phyloP scores from a whole-genome alignment of 1,139 yeast genomes.

The Zygosaccharomyces pseudobailii region DNA sequence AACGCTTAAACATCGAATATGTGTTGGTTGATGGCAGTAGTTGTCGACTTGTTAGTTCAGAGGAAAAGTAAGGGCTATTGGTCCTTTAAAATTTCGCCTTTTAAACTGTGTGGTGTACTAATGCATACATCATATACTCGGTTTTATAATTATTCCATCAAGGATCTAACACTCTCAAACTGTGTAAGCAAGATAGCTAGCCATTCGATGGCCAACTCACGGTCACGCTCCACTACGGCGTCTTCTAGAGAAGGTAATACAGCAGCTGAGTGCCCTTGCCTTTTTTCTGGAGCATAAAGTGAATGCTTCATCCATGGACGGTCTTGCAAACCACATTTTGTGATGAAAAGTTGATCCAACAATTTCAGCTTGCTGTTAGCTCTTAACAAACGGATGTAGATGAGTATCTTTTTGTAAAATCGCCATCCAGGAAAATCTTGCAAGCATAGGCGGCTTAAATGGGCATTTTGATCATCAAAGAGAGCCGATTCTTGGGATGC shows the following conservation, averaged over 20 bases:
- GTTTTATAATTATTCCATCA: conserved; percentile 7
- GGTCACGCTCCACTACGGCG: conserved; percentile 34
- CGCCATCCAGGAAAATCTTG: conserved; percentile 72
- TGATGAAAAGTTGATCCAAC: conserved; percentile 43
- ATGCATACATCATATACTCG: not conserved
- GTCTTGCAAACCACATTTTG: conserved; percentile 31
- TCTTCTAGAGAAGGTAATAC: conserved; percentile 42
- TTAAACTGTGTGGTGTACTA: not conserved
- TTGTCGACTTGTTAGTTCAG: not conserved
- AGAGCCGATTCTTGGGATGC: conserved; percentile 14
- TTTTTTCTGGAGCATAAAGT: conserved; percentile 39
- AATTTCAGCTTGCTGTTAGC: conserved; percentile 51
- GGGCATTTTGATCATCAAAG: conserved; percentile 23
- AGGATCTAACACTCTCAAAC: conserved; percentile 18
- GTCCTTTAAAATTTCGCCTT: not conserved
- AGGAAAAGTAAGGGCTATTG: too few relatives aligned
- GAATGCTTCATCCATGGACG: conserved; percentile 43
- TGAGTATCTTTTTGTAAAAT: conserved; percentile 49
- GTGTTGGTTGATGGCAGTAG: not conserved
- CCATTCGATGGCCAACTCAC: conserved; percentile 30
- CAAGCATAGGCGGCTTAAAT: conserved; percentile 44
- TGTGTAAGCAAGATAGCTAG: conserved; percentile 24
- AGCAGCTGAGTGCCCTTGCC: conserved; percentile 31
- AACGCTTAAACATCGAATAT: conserved; percentile 12
- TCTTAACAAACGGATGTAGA: conserved; percentile 54